Conservation (phyloP, 2,329 filamentous ascomycete genomes). For the Diplodia intermedia region DNA sequence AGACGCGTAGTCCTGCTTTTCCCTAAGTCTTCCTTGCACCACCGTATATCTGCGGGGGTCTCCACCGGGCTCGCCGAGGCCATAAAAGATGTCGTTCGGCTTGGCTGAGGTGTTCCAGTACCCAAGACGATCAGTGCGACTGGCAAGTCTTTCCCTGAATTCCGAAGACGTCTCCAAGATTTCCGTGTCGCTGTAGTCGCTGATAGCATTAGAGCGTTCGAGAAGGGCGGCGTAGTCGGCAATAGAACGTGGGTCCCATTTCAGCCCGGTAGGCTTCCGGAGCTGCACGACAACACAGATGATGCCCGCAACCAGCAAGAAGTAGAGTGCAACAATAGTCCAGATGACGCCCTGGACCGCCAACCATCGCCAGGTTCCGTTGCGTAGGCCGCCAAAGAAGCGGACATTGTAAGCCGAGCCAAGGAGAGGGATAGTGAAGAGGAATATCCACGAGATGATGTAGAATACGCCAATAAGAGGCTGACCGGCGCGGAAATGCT, state of each 20-base stretch:
- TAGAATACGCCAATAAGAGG: conserved; percentile 71
- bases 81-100: conserved; percentile 75
- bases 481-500: conserved; percentile 73
- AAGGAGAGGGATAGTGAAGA: conserved; percentile 82
- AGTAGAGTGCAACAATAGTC: conserved; percentile 77
- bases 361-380: conserved; percentile 77
- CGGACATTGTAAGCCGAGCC: conserved; percentile 76
- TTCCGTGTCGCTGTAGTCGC: conserved; percentile 74
- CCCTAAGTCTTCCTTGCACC: conserved; percentile 56
- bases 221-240: conserved; percentile 82
- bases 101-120: conserved; percentile 79
- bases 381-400: conserved; percentile 64
- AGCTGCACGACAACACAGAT: conserved; percentile 67
- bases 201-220: conserved; percentile 78
- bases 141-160: conserved; percentile 63
- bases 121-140: conserved; percentile 74
- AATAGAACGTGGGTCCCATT: conserved; percentile 84
- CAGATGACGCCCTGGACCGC: conserved; percentile 79
- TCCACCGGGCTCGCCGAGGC: conserved; percentile 71
- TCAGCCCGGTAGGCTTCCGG: conserved; percentile 71
- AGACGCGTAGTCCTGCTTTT: conserved; percentile 43
- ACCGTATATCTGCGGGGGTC: conserved; percentile 59
- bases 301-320: conserved; percentile 67
- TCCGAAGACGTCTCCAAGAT: conserved; percentile 61
- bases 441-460: conserved; percentile 75